Evolutionary conservation across 805 yeast species (phyloP).

Genomic region (Candida saitoana): DNA sequence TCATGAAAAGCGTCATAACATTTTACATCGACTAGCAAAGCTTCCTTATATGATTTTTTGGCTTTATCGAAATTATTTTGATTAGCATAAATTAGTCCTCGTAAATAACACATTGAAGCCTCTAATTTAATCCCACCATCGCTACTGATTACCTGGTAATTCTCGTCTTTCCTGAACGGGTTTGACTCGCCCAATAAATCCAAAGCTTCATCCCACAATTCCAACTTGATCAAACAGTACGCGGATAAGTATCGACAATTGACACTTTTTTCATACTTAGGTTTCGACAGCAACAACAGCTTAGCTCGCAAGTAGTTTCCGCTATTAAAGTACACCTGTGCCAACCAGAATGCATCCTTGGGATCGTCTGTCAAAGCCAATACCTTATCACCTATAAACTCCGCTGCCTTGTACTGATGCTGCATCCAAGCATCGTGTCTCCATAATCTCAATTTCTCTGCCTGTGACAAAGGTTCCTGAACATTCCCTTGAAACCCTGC

Average conservation of each 20-base stretch:
- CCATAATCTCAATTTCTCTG: slow-evolving; percentile 85
- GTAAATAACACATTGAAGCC: slow-evolving; percentile 77
- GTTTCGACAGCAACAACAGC: slow-evolving; percentile 54
- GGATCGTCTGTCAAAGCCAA: slow-evolving; percentile 80
- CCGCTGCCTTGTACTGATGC: slow-evolving; percentile 87
- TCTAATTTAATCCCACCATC: slow-evolving; percentile 88
- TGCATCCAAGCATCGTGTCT: slow-evolving; percentile 90
- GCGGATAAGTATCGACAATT: slow-evolving; percentile 82
- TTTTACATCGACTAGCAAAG: slow-evolving; percentile 80
- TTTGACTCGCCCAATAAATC: slow-evolving; percentile 79
- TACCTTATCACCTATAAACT: slow-evolving; percentile 87
- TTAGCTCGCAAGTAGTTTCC: slow-evolving; percentile 80
- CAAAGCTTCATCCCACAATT: slow-evolving; percentile 82
- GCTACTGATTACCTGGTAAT: slow-evolving; percentile 41
- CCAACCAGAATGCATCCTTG: slow-evolving; percentile 94
- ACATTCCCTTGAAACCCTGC: slow-evolving; percentile 5
- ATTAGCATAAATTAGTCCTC: slow-evolving; percentile 79
- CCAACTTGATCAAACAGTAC: slow-evolving; percentile 64
- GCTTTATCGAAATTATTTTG: slow-evolving; percentile 84
- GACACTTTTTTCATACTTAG: slow-evolving; percentile 55
- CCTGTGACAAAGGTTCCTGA: slow-evolving; percentile 59
- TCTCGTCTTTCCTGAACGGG: slow-evolving; percentile 53
- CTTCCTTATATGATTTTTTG: slow-evolving; percentile 81
- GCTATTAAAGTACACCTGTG: slow-evolving; percentile 76
- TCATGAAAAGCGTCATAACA: slow-evolving; percentile 91